Evolutionary conservation across 2,329 filamentous ascomycete genomes (phyloP).

Genomic region (Trichoderma harzianum): DNA sequence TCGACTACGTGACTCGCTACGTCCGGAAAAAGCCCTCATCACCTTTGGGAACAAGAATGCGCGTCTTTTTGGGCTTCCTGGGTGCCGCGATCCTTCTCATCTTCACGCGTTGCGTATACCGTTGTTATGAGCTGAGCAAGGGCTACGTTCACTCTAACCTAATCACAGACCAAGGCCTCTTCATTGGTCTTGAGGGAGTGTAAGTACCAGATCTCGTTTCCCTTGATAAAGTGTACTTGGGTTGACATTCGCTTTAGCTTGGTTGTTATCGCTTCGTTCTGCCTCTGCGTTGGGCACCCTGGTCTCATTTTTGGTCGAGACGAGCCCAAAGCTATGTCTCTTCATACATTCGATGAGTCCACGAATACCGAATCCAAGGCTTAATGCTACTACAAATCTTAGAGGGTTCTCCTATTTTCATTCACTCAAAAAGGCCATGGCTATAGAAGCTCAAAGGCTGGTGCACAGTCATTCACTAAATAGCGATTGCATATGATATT

Average conservation of each 20-base stretch:
- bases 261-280: conserved; percentile 35
- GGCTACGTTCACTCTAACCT: conserved; percentile 55
- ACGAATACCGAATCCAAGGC: neutral
- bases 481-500: neutral
- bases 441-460: neutral
- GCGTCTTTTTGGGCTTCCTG: conserved; percentile 51
- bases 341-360: neutral
- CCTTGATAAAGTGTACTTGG: neutral
- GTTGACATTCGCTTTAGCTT: conserved; percentile 27
- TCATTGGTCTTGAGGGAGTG: conserved; percentile 54
- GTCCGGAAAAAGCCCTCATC: conserved; percentile 24
- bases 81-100: conserved; percentile 55
- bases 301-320: conserved; percentile 26
- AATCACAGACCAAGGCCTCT: conserved; percentile 49
- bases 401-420: neutral
- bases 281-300: conserved; percentile 38
- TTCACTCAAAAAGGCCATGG: neutral
- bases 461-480: neutral
- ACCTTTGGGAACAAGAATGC: conserved; percentile 25
- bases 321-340: neutral
- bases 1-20: conserved; percentile 46
- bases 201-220: conserved; percentile 24
- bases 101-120: conserved; percentile 58
- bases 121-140: conserved; percentile 61
- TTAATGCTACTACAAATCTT: neutral